Conservation (phyloP, 495 filamentous ascomycete species). For the Rusavskia elegans region DNA sequence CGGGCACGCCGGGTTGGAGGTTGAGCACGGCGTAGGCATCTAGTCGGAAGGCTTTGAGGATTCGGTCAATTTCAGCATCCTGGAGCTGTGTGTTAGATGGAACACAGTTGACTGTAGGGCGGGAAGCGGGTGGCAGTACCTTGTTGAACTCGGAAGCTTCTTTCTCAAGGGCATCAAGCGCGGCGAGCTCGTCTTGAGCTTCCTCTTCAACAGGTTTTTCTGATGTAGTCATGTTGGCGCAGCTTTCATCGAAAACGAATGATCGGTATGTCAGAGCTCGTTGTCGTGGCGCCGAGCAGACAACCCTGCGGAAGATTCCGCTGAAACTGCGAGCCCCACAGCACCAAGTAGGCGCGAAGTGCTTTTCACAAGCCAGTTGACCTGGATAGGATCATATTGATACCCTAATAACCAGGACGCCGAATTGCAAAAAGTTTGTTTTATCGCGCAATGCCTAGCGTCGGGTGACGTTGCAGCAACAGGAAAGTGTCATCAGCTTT, state of each 20-base stretch:
- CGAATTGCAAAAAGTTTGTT: no score
- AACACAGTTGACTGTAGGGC: not conserved
- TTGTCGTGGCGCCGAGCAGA: no score
- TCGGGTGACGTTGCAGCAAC: no score
- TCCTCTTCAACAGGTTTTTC: constrained; percentile 9
- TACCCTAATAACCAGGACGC: no score
- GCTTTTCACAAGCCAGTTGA: no score
- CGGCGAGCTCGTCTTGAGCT: constrained; percentile 52
- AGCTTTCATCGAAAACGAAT: no score
- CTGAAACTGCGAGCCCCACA: no score
- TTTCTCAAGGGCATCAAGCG: constrained; percentile 68
- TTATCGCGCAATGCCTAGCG: no score
- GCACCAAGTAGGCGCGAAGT: no score
- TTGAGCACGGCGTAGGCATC: constrained; percentile 94
- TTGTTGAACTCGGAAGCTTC: constrained; percentile 86
- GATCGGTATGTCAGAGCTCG: not conserved
- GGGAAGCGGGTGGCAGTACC: constrained; percentile 24
- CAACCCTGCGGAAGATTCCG: no score
- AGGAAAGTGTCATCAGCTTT: no score
- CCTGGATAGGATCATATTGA: no score
- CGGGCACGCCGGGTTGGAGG: constrained; percentile 85
- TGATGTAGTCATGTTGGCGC: constrained; percentile 7
- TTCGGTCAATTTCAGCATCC: constrained; percentile 94
- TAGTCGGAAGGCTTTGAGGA: constrained; percentile 74
- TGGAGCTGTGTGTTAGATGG: constrained; percentile 18